phyloP scores from a whole-genome alignment of 2,329 filamentous ascomycete species.

The Colletotrichum viniferum region DNA sequence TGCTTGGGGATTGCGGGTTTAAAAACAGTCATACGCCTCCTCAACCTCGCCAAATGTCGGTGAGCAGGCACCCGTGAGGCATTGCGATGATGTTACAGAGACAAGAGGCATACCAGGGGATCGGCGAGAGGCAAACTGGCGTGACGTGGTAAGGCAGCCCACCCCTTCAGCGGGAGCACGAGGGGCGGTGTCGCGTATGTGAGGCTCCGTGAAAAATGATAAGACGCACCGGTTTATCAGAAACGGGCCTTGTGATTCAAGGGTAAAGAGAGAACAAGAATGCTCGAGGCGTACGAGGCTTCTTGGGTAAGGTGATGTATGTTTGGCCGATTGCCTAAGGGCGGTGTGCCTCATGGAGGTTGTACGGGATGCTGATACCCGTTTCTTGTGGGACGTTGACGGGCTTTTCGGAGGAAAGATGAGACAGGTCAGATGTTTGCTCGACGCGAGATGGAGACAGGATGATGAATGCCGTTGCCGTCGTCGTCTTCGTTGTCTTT shows the following conservation, averaged over 20 bases:
- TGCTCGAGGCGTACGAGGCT: neutral
- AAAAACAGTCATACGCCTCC: neutral
- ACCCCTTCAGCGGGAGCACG: neutral
- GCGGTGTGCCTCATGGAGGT: neutral
- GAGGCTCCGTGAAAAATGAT: neutral
- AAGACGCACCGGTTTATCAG: neutral
- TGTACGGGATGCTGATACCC: constrained; percentile 1
- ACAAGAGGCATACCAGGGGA: neutral
- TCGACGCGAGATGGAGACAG: neutral
- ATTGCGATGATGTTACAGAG: neutral
- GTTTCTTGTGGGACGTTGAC: neutral
- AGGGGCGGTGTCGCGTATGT: neutral
- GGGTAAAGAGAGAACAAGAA: neutral
- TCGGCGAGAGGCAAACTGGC: neutral
- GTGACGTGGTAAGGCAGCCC: neutral
- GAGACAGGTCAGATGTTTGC: neutral
- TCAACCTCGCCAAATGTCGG: neutral
- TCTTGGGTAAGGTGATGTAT: neutral
- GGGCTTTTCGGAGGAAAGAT: neutral
- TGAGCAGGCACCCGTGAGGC: constrained; percentile 1
- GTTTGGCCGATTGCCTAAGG: neutral
- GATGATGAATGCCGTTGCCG: too few species aligned
- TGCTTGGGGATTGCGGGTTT: neutral
- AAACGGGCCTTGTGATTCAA: neutral
- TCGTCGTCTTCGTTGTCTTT: too few species aligned